phyloP scores from a whole-genome alignment of 2,329 filamentous ascomycete species.

The Ascochyta fabae region DNA sequence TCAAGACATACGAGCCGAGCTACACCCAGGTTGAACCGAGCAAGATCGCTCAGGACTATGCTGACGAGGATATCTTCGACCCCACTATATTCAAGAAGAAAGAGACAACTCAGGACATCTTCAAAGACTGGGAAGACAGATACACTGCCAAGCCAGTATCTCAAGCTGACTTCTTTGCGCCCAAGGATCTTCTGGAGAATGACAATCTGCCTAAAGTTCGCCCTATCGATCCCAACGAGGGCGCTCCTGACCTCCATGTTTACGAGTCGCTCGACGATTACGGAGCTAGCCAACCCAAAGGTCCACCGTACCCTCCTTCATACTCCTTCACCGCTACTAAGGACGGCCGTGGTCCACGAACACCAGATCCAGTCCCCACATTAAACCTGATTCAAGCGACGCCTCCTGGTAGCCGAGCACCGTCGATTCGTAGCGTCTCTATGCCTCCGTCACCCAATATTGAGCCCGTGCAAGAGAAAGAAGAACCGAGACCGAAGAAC shows the following conservation, averaged over 20 bases:
- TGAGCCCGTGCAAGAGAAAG: slow-evolving; percentile 33
- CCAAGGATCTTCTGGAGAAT: slow-evolving; percentile 51
- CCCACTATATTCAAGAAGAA: slow-evolving; percentile 54
- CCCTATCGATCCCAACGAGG: slow-evolving; percentile 51
- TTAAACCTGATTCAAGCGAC: slow-evolving; percentile 65
- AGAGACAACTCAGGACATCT: slow-evolving; percentile 49
- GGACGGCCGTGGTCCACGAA: slow-evolving; percentile 46
- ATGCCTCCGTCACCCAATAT: slow-evolving; percentile 44
- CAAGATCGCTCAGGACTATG: slow-evolving; percentile 42
- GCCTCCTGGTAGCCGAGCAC: slow-evolving; percentile 59
- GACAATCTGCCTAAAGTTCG: slow-evolving; percentile 45
- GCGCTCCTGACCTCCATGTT: slow-evolving; percentile 52
- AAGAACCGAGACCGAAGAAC: slow-evolving; percentile 35
- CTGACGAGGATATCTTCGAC: slow-evolving; percentile 56
- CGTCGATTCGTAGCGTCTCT: slow-evolving; percentile 46
- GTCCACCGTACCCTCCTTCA: slow-evolving; percentile 46
- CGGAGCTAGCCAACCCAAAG: slow-evolving; percentile 30
- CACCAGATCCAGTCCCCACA: slow-evolving; percentile 57
- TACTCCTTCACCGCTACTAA: slow-evolving; percentile 51
- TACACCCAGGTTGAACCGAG: slow-evolving; percentile 46
- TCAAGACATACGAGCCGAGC: slow-evolving; percentile 38
- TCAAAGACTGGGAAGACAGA: slow-evolving; percentile 52
- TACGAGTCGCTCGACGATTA: slow-evolving; percentile 52
- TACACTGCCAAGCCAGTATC: slow-evolving; percentile 49
- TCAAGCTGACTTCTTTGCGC: slow-evolving; percentile 57